phyloP scores from a whole-genome alignment of 345 rosid species.

The Ailanthus altissimus region DNA sequence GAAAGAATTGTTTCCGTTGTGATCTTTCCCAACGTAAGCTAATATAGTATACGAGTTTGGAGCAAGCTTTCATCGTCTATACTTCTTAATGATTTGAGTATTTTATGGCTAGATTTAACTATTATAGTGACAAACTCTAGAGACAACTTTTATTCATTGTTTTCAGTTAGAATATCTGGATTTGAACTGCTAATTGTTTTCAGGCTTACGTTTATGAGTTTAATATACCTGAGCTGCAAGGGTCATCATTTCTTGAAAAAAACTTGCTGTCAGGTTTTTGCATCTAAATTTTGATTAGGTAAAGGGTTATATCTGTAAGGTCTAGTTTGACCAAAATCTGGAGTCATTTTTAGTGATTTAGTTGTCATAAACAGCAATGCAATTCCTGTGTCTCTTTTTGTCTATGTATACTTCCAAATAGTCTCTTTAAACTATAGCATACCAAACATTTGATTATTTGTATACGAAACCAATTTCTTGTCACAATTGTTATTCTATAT shows the following conservation, averaged over 20 bases:
- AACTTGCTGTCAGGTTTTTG: neutral
- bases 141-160: neutral
- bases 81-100: neutral
- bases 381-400: neutral
- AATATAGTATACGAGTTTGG: neutral
- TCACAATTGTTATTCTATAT: neutral
- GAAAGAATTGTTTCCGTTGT: too few species aligned
- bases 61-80: neutral
- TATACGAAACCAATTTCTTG: neutral
- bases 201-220: neutral
- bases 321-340: neutral
- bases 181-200: neutral
- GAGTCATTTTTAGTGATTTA: neutral
- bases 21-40: too few species aligned
- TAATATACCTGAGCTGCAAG: too few species aligned
- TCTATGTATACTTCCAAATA: neutral
- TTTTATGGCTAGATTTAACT: slow-evolving; percentile 7
- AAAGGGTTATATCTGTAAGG: too few species aligned
- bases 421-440: neutral
- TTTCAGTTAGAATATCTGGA: neutral
- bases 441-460: neutral
- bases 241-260: neutral
- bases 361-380: neutral
- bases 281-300: too few species aligned
- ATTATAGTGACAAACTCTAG: too few species aligned